A percentile compares a stretch with the other conserved stretches of the same genome.
Conservation (phyloP, 2,329 filamentous ascomycete species). For the Amesomyces nigricolor region DNA sequence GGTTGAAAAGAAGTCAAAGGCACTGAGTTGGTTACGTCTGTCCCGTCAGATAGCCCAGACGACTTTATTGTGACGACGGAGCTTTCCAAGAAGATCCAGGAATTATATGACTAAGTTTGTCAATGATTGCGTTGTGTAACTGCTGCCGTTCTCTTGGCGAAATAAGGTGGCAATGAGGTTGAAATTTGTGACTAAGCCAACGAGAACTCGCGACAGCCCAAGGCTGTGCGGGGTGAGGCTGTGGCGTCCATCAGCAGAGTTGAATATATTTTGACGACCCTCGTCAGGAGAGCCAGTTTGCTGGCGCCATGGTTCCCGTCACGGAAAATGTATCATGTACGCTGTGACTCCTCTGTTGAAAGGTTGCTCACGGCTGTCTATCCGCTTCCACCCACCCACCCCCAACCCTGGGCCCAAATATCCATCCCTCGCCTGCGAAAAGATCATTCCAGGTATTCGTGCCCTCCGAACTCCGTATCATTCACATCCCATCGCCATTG, state of each 20-base stretch:
- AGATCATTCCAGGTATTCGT: slow-evolving; percentile 13
- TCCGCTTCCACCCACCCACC: neutral
- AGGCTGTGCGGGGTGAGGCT: slow-evolving; percentile 10
- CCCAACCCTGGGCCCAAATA: slow-evolving; percentile 9
- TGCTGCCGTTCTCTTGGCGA: too few species aligned
- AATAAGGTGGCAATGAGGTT: neutral
- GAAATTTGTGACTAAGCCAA: slow-evolving; percentile 2
- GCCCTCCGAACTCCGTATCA: slow-evolving; percentile 21
- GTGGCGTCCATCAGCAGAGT: neutral
- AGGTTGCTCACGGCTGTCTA: neutral
- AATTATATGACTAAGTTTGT: neutral
- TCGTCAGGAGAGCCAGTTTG: neutral
- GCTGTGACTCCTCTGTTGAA: neutral
- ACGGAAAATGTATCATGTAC: neutral
- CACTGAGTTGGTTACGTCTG: slow-evolving; percentile 85
- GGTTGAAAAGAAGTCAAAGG: slow-evolving; percentile 68
- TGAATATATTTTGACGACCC: neutral
- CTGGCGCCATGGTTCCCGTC: neutral
- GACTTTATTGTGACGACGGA: slow-evolving; percentile 82
- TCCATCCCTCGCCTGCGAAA: neutral
- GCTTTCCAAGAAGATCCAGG: slow-evolving; percentile 77
- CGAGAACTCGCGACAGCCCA: neutral
- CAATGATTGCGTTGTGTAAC: too few species aligned
- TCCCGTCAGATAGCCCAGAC: slow-evolving; percentile 86
- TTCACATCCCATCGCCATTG: slow-evolving; percentile 14